phyloP scores from a whole-genome alignment of 2,329 filamentous ascomycete species.

The Penicillium psychrosexuale region DNA sequence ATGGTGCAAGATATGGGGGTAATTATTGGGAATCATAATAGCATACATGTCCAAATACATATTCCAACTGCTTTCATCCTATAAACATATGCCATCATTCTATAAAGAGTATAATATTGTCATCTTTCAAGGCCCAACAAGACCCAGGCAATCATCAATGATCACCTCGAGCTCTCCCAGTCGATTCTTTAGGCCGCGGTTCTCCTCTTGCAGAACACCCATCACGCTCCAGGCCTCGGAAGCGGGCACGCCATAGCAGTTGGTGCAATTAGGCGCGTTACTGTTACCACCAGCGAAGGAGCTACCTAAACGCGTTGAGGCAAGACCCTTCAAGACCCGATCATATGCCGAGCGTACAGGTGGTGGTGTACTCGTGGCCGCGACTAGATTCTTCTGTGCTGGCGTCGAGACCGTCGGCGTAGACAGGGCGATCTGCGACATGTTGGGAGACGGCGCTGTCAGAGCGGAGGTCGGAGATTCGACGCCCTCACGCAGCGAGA shows the following conservation, averaged over 20 bases:
- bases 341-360: conserved; percentile 39
- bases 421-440: conserved; percentile 33
- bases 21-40: not conserved
- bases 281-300: conserved; percentile 28
- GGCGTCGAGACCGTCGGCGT: conserved; percentile 30
- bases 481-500: conserved; percentile 40
- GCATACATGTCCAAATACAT: not conserved
- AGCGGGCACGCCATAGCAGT: conserved; percentile 41
- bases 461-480: conserved; percentile 37
- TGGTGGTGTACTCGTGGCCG: conserved; percentile 18
- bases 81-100: conserved; percentile 5
- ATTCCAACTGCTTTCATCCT: not conserved
- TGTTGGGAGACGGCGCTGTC: conserved; percentile 37
- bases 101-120: conserved; percentile 10
- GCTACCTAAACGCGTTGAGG: conserved; percentile 33
- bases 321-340: conserved; percentile 44
- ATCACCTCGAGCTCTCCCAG: conserved; percentile 54
- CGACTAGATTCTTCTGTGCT: conserved; percentile 31
- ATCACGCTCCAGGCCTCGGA: conserved; percentile 55
- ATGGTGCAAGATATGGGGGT: conserved; percentile 4
- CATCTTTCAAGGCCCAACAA: conserved; percentile 42
- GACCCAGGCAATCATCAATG: conserved; percentile 56
- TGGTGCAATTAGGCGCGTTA: conserved; percentile 37
- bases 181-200: conserved; percentile 50
- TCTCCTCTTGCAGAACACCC: conserved; percentile 54